Percentiles rank a stretch among this genome's conserved stretches.
phyloP scores from a whole-genome alignment of 768 basidiomycete genomes.

The Hygrophorus pudorinus region DNA sequence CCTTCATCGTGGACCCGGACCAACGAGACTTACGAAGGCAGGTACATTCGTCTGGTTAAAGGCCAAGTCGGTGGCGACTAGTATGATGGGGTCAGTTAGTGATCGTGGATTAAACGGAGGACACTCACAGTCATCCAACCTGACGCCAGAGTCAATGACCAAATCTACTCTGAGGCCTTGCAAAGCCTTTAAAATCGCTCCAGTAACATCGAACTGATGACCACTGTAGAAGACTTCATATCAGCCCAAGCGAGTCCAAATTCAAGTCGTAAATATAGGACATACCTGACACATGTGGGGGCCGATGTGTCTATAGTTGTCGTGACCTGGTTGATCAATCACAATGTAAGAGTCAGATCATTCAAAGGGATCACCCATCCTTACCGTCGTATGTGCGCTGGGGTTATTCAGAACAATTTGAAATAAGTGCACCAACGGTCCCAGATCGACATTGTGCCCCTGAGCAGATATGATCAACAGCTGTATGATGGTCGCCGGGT shows the following conservation, averaged over 20 bases:
- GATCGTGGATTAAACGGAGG: background rate
- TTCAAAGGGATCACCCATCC: constrained; percentile 11
- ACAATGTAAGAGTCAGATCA: background rate
- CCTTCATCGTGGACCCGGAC: background rate
- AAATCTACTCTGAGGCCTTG: constrained; percentile 51
- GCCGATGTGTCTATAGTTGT: constrained; percentile 41
- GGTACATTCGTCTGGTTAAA: constrained; percentile 51
- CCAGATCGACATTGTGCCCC: constrained; percentile 49
- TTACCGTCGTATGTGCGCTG: constrained; percentile 39
- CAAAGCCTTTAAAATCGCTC: constrained; percentile 54
- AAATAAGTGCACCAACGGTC: constrained; percentile 46
- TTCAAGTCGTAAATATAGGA: background rate
- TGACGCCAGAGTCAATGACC: constrained; percentile 39
- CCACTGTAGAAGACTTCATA: constrained; percentile 31
- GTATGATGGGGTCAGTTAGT: background rate
- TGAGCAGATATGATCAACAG: constrained; percentile 41
- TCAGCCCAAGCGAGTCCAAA: constrained; percentile 1
- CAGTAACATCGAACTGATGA: constrained; percentile 49
- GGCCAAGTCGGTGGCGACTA: constrained; percentile 44
- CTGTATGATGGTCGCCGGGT: constrained; percentile 51
- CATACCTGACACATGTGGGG: constrained; percentile 51
- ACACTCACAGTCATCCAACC: constrained; percentile 56
- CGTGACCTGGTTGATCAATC: constrained; percentile 30
- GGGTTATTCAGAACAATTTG: constrained; percentile 43
- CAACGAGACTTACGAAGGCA: constrained; percentile 31